Evolutionary conservation across 805 yeast genomes (phyloP), one percentile per base, ranked within the genome.

Genomic region (Wickerhamiella vanderwaltii): DNA sequence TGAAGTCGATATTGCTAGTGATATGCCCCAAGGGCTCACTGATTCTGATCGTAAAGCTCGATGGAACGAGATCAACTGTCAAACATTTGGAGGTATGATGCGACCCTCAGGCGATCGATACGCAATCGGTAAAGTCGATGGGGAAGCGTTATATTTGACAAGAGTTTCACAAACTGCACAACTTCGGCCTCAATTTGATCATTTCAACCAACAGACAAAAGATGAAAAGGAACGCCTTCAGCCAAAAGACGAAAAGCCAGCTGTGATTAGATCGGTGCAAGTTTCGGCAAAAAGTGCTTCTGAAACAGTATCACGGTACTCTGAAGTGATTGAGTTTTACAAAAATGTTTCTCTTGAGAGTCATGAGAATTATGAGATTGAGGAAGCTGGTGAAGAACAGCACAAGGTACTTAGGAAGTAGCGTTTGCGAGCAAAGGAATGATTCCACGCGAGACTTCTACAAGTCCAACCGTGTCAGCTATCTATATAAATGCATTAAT

Each of bases 1-100:
- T 46, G 94, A 84, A 56, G 69, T 87, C 28, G 83, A 79, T 46
- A 64, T 82, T 5, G 94, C 95, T 11, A 61, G 84, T 39, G 79
- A 79, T 41, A 29, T 53, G 26, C 79, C 83, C 0, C 52, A 64
- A 5, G 69, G 68, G 33, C 85, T 80, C 52, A 83, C 75, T 54
- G 88, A 86, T 55, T 67, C 63, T 31, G 62, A 68, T 9, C 78
- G 77, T 51, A 68, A 79, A 5, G 75, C 68, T 18, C 69, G 71
- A 41, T 81, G 94, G 87, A 67, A 71, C 6, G 64, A 69, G 1
- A 71, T 79, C 5, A 65, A 66, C 16, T 66, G 63, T 26, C 93
- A 86, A 52, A 66, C 75, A 6, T 62, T 82, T 36, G 73, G 71
- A 34, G 96, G 96, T 5, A 85, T 81, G 0, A 63, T 84, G 22